Evolutionary conservation across 1,284 basidiomycete species (phyloP).

Genomic region (Cryptococcus amylolentus): DNA sequence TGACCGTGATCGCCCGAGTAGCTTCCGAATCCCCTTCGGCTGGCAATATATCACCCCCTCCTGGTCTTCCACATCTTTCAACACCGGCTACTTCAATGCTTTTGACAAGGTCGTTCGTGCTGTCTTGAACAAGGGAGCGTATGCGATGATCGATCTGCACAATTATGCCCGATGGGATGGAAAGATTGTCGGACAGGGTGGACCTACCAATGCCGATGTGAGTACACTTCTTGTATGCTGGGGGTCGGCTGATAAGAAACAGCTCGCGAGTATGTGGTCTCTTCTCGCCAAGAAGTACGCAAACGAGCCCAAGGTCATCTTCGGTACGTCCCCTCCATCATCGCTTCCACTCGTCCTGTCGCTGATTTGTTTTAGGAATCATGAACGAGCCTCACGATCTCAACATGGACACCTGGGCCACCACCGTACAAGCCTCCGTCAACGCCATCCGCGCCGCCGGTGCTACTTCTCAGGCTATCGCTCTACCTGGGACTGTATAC

Average conservation of each 20-base stretch:
- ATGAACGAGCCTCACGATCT: constrained; percentile 50
- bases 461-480: constrained; percentile 40
- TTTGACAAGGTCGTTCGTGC: constrained; percentile 54
- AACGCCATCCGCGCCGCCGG: constrained; percentile 46
- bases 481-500: constrained; percentile 43
- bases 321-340: constrained; percentile 25
- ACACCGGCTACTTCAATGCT: constrained; percentile 52
- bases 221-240: constrained; percentile 1
- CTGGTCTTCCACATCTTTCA: constrained; percentile 41
- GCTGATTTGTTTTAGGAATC: constrained; percentile 10
- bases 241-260: background rate
- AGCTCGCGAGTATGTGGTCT: constrained; percentile 59
- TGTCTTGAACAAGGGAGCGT: constrained; percentile 53
- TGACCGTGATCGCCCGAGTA: constrained; percentile 13
- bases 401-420: constrained; percentile 33
- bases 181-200: constrained; percentile 56
- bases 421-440: constrained; percentile 40
- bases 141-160: constrained; percentile 57
- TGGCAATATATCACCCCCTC: constrained; percentile 59
- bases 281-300: constrained; percentile 58
- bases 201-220: constrained; percentile 55
- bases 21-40: constrained; percentile 53
- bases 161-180: constrained; percentile 47
- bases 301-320: constrained; percentile 55
- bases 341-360: background rate